These are phyloP conservation scores for Craterostigma plantagineum DNA, from an alignment of 257 asterid genomes.

Conservation along the genomic window DNA sequence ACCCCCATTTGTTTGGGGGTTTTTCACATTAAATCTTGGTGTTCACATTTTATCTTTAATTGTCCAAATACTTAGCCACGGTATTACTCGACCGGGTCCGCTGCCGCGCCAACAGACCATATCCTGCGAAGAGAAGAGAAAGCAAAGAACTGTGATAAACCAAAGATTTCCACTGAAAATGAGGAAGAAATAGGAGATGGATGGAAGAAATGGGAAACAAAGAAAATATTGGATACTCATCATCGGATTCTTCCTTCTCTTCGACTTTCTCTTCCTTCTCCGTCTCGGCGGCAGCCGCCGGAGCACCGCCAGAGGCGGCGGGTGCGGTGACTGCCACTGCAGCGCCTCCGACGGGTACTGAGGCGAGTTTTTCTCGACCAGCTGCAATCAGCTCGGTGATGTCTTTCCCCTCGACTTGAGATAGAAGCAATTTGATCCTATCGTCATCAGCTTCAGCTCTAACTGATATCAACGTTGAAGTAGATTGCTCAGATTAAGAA, in stretches of 20 bases:
- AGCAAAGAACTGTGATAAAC: background rate
- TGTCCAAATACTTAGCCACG: too few species aligned
- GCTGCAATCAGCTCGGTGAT: conserved; percentile 20
- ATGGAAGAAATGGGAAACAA: background rate
- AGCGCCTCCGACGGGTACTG: conserved; percentile 20
- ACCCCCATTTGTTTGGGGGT: too few species aligned
- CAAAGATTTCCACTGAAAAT: background rate
- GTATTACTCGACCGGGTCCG: too few species aligned
- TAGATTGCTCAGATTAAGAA: background rate
- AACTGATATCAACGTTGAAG: conserved; percentile 7
- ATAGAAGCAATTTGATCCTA: conserved; percentile 11
- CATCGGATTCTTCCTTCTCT: conserved; percentile 20
- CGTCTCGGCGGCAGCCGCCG: conserved; percentile 14
- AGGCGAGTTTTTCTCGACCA: conserved; percentile 19
- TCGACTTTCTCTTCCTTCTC: conserved; percentile 19
- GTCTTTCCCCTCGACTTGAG: conserved; percentile 15
- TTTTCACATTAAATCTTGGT: too few species aligned
- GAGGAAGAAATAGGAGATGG: background rate
- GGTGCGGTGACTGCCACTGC: conserved; percentile 10
- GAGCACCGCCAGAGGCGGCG: conserved; percentile 9
- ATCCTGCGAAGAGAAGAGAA: too few species aligned
- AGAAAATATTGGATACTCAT: background rate
- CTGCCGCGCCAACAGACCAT: too few species aligned
- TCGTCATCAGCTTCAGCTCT: conserved; percentile 18
- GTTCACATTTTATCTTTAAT: too few species aligned